Evolutionary conservation across 2,329 filamentous ascomycete species (phyloP), one percentile per base, ranked within the genome.

Genomic region (Aspergillus sp.): DNA sequence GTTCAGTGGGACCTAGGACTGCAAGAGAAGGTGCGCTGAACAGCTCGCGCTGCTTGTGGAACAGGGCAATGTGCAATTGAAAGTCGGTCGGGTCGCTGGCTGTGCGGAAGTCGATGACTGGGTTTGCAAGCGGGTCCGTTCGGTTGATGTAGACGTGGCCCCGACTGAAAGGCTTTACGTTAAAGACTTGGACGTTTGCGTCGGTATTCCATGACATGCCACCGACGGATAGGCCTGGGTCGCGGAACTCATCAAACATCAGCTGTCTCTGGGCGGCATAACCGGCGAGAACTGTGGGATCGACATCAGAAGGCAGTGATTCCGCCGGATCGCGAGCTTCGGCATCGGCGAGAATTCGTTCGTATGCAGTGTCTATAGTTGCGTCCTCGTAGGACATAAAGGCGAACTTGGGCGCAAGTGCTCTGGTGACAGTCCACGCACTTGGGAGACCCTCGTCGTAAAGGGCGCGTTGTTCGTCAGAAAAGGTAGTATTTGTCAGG

Each of bases 251-350:
- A 17, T 35, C 21, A 17, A 49, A 49, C 23, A 52, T 41, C 12
- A 52, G 23, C 15, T 52, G 19, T 12, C 49, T 19, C 37, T 52
- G 49, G 14, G 37, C 39, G 3, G 37, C 40, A 24, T 52, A 52
- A 7, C 49, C 49, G 17, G 49, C 35, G 15, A 52, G 37, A 11
- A 52, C 23, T 9, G 49, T 52, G 39, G 49, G 39, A 21, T 52
- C 19, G 12, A 52, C 37, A 15, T 31, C 21, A n/a, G 23, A 5
- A 4, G 39, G 49, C 9, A 52, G 37, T 15, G 49, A 52, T 11
- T 52, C 49, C n/a, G 49, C 49, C 11, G 49, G 49, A 43, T 52
- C 49, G n/a, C 37, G 37, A 14, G 49, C 49, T 43, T 43, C n/a
- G 17, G 39, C 21, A 6, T 43, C 33, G 5, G 17, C 37, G 21